These are phyloP conservation scores for Glutinoglossum americanum DNA, from an alignment of 495 filamentous ascomycete species.

Conservation along the genomic window DNA sequence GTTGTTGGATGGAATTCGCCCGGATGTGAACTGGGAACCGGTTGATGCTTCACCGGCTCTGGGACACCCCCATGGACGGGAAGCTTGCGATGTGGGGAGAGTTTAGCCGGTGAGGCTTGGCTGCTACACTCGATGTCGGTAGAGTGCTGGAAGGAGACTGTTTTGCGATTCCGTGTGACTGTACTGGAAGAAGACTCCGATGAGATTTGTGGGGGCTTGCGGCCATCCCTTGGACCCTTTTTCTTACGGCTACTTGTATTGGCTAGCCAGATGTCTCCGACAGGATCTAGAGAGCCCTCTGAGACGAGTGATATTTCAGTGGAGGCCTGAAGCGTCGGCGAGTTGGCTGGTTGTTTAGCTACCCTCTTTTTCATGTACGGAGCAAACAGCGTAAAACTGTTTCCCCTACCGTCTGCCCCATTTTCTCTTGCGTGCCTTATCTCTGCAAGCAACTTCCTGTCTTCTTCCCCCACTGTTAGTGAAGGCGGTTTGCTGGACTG, in stretches of 20 bases:
- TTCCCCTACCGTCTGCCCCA: not conserved
- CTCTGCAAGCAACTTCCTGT: not conserved
- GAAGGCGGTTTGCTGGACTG: not conserved
- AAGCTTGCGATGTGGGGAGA: not conserved
- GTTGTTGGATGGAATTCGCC: not conserved
- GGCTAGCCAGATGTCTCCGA: not conserved
- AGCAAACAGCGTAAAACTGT: not conserved
- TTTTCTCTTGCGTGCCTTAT: not conserved
- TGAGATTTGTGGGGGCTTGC: not conserved
- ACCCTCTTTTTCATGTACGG: slow-evolving; percentile 1
- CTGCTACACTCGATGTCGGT: not conserved
- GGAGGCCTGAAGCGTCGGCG: not conserved
- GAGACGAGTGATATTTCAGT: not conserved
- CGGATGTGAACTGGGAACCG: not conserved
- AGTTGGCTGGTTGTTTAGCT: not conserved
- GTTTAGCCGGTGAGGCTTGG: not conserved
- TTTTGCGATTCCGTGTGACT: not conserved
- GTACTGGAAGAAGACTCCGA: not conserved
- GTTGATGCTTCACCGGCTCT: not conserved
- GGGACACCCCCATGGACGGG: not conserved
- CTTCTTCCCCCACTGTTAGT: not conserved
- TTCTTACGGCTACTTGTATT: not conserved
- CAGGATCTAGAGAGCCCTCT: not conserved
- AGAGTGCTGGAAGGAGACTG: not conserved
- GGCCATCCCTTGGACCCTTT: not conserved